A percentile compares a stretch with the other conserved stretches of the same genome.
Evolutionary conservation across 2,329 filamentous ascomycete genomes (phyloP).

Genomic region (Neonectria punicea): DNA sequence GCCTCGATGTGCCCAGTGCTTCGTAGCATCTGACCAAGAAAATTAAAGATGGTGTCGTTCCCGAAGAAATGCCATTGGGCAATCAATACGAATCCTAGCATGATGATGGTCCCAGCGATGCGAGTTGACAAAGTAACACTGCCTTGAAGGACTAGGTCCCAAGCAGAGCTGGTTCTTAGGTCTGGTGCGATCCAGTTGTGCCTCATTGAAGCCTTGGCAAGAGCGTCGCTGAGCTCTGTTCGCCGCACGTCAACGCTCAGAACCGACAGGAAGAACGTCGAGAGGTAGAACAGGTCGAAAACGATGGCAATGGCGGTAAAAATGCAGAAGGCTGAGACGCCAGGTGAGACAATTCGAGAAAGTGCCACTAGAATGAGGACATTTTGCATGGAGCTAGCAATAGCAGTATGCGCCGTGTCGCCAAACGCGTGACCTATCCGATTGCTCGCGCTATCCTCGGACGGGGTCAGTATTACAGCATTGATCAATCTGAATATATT

Average conservation of each 20-base stretch:
- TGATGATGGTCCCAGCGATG: conserved; percentile 78
- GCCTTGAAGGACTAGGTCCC: conserved; percentile 73
- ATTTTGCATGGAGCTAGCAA: conserved; percentile 76
- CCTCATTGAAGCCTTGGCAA: conserved; percentile 66
- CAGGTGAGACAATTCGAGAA: conserved; percentile 74
- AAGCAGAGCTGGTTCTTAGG: conserved; percentile 48
- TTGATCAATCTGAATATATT: conserved; percentile 85
- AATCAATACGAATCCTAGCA: conserved; percentile 76
- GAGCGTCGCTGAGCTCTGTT: conserved; percentile 78
- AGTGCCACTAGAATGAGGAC: conserved; percentile 72
- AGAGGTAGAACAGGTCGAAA: conserved; percentile 81
- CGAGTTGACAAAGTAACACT: conserved; percentile 75
- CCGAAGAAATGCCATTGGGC: conserved; percentile 84
- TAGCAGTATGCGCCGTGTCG: conserved; percentile 75
- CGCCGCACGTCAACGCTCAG: conserved; percentile 82
- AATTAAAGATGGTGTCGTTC: conserved; percentile 57
- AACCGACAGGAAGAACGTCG: conserved; percentile 83
- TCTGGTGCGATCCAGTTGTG: conserved; percentile 45
- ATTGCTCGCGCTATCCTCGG: conserved; percentile 73
- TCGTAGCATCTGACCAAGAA: conserved; percentile 41
- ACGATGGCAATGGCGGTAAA: conserved; percentile 80
- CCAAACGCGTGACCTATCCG: conserved; percentile 80
- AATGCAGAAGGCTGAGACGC: conserved; percentile 78
- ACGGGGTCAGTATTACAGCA: conserved; percentile 76
- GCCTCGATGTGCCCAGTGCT: conserved; percentile 21